These are phyloP conservation scores for Acer negundo DNA, from an alignment of 345 rosid genomes.

Conservation along the genomic window DNA sequence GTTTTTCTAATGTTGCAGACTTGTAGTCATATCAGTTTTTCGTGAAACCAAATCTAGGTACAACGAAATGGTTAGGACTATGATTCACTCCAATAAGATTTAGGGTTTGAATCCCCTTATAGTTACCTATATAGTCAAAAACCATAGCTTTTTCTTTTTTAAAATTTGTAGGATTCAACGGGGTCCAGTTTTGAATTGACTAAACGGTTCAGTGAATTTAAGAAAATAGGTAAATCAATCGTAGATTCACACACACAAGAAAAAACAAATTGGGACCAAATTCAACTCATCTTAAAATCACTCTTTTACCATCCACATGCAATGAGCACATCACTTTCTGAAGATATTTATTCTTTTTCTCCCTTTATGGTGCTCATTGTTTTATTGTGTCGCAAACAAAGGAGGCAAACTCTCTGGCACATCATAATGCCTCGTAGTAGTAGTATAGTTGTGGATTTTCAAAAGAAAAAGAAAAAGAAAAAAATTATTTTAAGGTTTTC, in stretches of 20 bases:
- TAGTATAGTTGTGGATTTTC: slow-evolving; percentile 9
- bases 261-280: neutral
- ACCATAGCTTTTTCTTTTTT: no score
- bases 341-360: slow-evolving; percentile 23
- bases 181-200: no score
- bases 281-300: slow-evolving; percentile 20
- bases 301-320: slow-evolving; percentile 16
- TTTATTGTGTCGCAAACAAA: slow-evolving; percentile 40
- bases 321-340: slow-evolving; percentile 26
- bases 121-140: no score
- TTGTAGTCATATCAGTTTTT: neutral
- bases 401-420: slow-evolving; percentile 50
- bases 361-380: slow-evolving; percentile 29
- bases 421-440: slow-evolving; percentile 26
- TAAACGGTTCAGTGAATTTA: no score
- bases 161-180: no score
- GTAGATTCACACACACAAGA: neutral
- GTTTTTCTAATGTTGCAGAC: no score
- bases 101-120: no score
- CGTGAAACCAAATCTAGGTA: neutral
- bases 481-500: slow-evolving; percentile 21
- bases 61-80: no score
- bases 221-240: no score
- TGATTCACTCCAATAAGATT: no score
- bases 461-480: neutral